Evolutionary conservation across 1,139 yeast genomes (phyloP), one percentile per base, ranked within the genome.

Genomic region (Geotrichum fermentans): DNA sequence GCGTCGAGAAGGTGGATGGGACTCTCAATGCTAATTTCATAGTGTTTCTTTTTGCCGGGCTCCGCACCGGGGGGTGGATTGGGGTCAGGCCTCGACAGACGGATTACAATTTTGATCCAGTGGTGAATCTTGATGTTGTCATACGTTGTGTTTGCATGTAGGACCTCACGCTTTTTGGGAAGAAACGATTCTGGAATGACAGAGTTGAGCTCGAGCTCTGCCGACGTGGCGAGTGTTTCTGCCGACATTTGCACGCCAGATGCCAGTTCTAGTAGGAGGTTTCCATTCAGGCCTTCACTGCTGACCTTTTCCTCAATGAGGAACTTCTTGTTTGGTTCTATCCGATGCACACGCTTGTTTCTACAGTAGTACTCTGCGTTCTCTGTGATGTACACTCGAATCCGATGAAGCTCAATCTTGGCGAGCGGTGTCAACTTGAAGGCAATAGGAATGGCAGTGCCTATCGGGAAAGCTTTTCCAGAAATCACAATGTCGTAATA

Each of bases 1-100:
- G 71, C 65, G 24, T 85, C 80, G 44, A 87, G 70, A 4, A 88
- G 72, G 59, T 86, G 95, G 54, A 89, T 80, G 5, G 97, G 97
- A 10, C 95, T 83, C 64, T 92, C 97, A 54, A 90, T 87, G 55
- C 86, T 82, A 43, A 92, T 83, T 67, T 92, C 97, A 62, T 83
- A 92, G 64, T 88, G 96, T 63, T 89, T 90, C 37, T 92, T 67
- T 50, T 69, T 67, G 77, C 82, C 43, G 20, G 36, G 36, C 39
- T 36, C 39, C 71, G 76, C 73, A 47, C 77, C 75, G 43, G 54
- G 54, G 38, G 13, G 17, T 8, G 43, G 26, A 17, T 74, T 78
- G 0, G 81, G 75, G 48, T 82, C 80, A 10, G 73, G 63, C 57
- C 77, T 78, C 10, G 95, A 85, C 26, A 92, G 73, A 47, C 97